Evolutionary conservation across 495 filamentous ascomycete species (phyloP).

Genomic region (Aspergillus funiculosus): DNA sequence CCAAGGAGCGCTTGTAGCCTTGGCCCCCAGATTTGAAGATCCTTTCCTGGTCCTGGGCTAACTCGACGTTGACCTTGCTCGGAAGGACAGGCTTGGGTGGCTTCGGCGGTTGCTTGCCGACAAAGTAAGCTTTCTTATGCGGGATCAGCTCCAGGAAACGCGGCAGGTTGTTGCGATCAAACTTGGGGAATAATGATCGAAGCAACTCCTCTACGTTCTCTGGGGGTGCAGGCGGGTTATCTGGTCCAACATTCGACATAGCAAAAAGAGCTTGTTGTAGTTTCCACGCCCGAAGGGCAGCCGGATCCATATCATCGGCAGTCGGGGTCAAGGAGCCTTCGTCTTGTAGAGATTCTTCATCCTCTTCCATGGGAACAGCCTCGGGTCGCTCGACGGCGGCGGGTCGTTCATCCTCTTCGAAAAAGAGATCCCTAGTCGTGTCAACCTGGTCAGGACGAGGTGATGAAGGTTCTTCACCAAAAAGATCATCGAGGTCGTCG

Average conservation of each 20-base stretch:
- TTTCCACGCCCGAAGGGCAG: constrained; percentile 43
- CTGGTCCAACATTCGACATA: constrained; percentile 39
- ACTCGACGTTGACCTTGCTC: constrained; percentile 79
- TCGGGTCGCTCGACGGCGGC: constrained; percentile 29
- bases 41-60: constrained; percentile 74
- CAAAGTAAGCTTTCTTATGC: constrained; percentile 63
- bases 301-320: constrained; percentile 43
- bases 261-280: constrained; percentile 49
- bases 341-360: constrained; percentile 28
- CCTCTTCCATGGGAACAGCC: constrained; percentile 31
- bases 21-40: constrained; percentile 63
- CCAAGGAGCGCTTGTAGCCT: constrained; percentile 47
- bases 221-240: constrained; percentile 50
- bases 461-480: constrained; percentile 46
- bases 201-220: constrained; percentile 64
- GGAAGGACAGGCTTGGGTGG: constrained; percentile 75
- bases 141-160: constrained; percentile 70
- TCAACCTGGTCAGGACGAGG: constrained; percentile 38
- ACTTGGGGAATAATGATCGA: constrained; percentile 62
- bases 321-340: constrained; percentile 25
- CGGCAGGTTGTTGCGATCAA: constrained; percentile 57
- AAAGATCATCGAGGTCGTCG: constrained; percentile 49
- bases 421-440: constrained; percentile 36
- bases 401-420: constrained; percentile 32
- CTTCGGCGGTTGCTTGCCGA: constrained; percentile 63